phyloP scores from a whole-genome alignment of 129 eudicot genomes.

The Cynara cardunculus region DNA sequence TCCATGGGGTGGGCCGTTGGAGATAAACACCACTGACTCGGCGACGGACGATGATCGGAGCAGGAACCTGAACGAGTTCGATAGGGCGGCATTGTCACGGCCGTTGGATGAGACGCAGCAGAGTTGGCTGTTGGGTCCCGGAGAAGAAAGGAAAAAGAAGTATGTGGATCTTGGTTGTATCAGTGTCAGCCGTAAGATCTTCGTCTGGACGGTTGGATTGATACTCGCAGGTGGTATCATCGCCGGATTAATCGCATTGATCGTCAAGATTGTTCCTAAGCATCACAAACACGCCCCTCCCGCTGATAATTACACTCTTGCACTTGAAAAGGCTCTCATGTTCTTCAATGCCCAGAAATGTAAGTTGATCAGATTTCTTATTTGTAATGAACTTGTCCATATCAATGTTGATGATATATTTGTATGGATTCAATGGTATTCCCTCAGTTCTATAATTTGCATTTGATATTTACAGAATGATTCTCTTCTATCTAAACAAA shows the following conservation, averaged over 20 bases:
- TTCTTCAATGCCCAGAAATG: slow-evolving; percentile 93
- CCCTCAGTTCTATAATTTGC: background rate
- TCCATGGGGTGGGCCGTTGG: slow-evolving; percentile 94
- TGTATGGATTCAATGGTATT: background rate
- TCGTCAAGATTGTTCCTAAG: slow-evolving; percentile 62
- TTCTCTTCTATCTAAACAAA: background rate
- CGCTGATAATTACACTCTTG: slow-evolving; percentile 80
- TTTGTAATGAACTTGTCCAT: background rate
- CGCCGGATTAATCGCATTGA: slow-evolving; percentile 57
- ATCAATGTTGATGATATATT: too few relatives aligned
- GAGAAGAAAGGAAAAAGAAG: slow-evolving; percentile 84
- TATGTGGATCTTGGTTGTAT: slow-evolving; percentile 86
- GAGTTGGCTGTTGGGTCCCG: slow-evolving; percentile 93
- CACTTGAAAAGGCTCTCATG: slow-evolving; percentile 78
- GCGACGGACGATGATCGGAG: slow-evolving; percentile 82
- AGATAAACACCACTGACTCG: slow-evolving; percentile 61
- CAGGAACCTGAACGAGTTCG: slow-evolving; percentile 70
- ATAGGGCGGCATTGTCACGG: slow-evolving; percentile 69
- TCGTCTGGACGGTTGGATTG: slow-evolving; percentile 73
- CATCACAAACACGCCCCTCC: slow-evolving; percentile 57
- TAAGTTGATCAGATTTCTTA: slow-evolving; percentile 28
- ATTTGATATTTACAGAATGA: background rate
- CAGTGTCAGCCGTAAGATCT: slow-evolving; percentile 73
- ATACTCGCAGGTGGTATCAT: slow-evolving; percentile 67
- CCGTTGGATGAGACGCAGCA: slow-evolving; percentile 85